Conservation (phyloP, 2,329 filamentous ascomycete genomes). For the Aspergillus sp. region DNA sequence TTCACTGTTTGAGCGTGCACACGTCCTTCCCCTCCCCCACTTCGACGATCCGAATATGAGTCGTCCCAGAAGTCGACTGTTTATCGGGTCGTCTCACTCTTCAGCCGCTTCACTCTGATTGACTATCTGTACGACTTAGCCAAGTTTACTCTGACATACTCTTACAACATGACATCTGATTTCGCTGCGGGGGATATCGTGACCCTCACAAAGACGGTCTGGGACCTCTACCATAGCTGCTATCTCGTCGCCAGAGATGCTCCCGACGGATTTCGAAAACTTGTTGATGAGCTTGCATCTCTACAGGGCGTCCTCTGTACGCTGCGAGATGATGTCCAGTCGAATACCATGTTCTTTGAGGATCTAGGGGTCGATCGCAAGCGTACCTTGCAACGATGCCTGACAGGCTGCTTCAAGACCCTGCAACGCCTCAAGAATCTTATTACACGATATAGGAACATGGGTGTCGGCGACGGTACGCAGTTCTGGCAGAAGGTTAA, state of each 20-base stretch:
- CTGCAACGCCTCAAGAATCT: conserved; percentile 25
- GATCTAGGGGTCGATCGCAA: conserved; percentile 23
- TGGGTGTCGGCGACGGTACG: conserved; percentile 22
- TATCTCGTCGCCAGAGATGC: conserved; percentile 25
- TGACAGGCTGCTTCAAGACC: conserved; percentile 23
- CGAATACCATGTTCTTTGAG: conserved; percentile 23
- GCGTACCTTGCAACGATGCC: conserved; percentile 23
- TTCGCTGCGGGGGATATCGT: conserved; percentile 24
- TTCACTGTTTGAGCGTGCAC: neutral
- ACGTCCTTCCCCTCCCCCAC: neutral
- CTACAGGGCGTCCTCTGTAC: conserved; percentile 26
- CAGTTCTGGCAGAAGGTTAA: conserved; percentile 29
- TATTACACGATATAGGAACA: conserved; percentile 20
- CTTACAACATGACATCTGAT: conserved; percentile 3
- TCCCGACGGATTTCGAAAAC: conserved; percentile 29
- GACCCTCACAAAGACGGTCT: conserved; percentile 24
- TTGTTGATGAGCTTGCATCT: conserved; percentile 27
- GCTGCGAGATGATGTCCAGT: conserved; percentile 25
- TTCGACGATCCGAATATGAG: neutral
- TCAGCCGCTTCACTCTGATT: neutral
- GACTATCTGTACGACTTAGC: neutral
- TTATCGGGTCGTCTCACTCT: neutral
- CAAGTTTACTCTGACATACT: neutral
- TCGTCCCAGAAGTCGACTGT: neutral
- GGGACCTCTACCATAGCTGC: conserved; percentile 30